phyloP scores from a whole-genome alignment of 2,329 filamentous ascomycete genomes.

The Tolypocladium tropicale region DNA sequence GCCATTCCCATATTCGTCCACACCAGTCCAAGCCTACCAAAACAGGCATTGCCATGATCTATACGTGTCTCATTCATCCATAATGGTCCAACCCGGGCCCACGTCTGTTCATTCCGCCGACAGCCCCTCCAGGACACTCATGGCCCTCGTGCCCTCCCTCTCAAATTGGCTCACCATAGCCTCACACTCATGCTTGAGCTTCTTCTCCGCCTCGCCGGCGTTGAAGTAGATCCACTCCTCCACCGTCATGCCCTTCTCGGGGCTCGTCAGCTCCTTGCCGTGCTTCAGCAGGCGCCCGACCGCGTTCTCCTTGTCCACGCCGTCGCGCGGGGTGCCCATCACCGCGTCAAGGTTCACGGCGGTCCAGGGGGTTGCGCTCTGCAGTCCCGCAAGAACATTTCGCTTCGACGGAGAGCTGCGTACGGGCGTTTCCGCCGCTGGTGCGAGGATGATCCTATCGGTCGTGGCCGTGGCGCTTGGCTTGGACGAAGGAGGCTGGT shows the following conservation, averaged over 20 bases:
- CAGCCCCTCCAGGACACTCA: slow-evolving; percentile 67
- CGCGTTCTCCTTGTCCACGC: slow-evolving; percentile 41
- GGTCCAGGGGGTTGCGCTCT: slow-evolving; percentile 56
- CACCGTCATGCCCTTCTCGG: slow-evolving; percentile 83
- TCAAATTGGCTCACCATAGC: slow-evolving; percentile 75
- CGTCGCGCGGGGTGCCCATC: slow-evolving; percentile 37
- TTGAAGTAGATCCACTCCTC: slow-evolving; percentile 87
- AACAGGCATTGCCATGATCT: neutral
- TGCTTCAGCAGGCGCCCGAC: slow-evolving; percentile 39
- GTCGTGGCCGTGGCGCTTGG: slow-evolving; percentile 35
- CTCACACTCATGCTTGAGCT: slow-evolving; percentile 73
- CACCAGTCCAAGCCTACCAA: neutral
- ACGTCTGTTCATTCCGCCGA: slow-evolving; percentile 34
- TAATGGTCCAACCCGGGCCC: neutral
- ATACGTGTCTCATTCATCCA: neutral
- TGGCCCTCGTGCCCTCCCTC: slow-evolving; percentile 66
- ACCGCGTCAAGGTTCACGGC: slow-evolving; percentile 67
- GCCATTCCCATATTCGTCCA: neutral
- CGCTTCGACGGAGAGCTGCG: slow-evolving; percentile 52
- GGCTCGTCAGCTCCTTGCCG: slow-evolving; percentile 54
- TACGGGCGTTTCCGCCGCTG: slow-evolving; percentile 35
- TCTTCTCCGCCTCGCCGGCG: slow-evolving; percentile 69
- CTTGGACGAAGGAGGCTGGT: slow-evolving; percentile 61
- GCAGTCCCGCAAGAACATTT: slow-evolving; percentile 43
- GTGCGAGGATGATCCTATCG: slow-evolving; percentile 37